Evolutionary conservation across 805 yeast species (phyloP).

Genomic region (Brettanomyces bruxellensis): DNA sequence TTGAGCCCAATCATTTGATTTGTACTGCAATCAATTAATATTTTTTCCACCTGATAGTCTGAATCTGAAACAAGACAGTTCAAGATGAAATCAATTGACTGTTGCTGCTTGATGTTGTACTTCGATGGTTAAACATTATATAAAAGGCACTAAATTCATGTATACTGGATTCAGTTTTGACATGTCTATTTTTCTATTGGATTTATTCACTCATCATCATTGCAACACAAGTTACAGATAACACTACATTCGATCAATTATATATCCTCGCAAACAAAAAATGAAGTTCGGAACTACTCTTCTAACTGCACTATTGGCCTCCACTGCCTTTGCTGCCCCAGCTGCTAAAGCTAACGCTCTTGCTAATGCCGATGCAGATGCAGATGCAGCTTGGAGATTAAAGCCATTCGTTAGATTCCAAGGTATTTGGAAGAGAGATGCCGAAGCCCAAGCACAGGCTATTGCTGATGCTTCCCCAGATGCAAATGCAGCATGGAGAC

Average conservation of each 20-base stretch:
- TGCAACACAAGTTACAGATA: not conserved
- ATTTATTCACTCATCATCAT: not conserved
- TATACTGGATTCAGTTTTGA: not conserved
- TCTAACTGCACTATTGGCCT: conserved; percentile 4
- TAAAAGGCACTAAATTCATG: no score
- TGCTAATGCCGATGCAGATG: conserved; percentile 10
- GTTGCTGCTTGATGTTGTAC: no score
- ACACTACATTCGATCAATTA: not conserved
- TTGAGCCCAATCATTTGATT: no score
- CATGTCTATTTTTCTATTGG: no score
- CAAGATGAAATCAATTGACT: no score
- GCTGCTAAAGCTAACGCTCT: conserved; percentile 11
- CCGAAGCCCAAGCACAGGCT: conserved; percentile 9
- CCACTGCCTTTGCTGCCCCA: conserved; percentile 10
- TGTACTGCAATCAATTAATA: no score
- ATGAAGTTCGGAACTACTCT: conserved; percentile 12
- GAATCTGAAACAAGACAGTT: no score
- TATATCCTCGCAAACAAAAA: not conserved
- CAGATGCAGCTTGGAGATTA: conserved; percentile 9
- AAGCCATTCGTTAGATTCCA: conserved; percentile 10
- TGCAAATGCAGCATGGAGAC: conserved; percentile 9
- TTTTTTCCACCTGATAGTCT: no score
- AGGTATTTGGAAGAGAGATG: conserved; percentile 11
- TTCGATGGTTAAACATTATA: no score
- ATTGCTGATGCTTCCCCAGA: conserved; percentile 23